Base-by-base conservation (phyloP, 139 green algal species). In the Asterochloris sp. region DNA sequence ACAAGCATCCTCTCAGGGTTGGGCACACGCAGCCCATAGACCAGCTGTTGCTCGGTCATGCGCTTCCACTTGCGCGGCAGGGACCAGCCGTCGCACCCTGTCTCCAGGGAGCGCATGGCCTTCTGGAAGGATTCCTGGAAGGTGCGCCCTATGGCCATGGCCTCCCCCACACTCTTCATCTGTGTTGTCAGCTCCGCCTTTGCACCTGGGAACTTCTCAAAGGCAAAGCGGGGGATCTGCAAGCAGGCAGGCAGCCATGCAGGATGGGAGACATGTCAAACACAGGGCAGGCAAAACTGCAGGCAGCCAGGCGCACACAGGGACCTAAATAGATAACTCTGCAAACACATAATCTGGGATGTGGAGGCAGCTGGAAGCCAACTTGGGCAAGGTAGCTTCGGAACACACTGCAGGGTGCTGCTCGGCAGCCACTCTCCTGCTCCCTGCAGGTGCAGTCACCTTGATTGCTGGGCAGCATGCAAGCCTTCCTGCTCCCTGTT, bases 121-220 rank as follows among this genome's bases (percentile, higher is more conserved):
- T 99, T 99, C 85, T 99, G 95, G 91, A 99, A 95, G 4, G 90
- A 96, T 91, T 99, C 96, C 87, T 97, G 91, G 85, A 96, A 99
- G 69, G 97, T 99, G 87, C 97, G 92, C 12, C 97, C 97, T 19
- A 99, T 98, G 69, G 97, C 96, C 97, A 99, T 99, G 69, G 95
- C 94, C 92, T 99, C 97, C 62, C 97, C 97, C 66, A 99, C 97
- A 27, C 82, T 93, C 92, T 98, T 97, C 95, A 97, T 97, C 88
- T 95, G 92, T 12, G 96, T 99, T 60, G 93, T 97, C 76, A 99
- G 93, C 84, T 94, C 90, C 0, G 94, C 84, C 87, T 94, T 92
- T 78, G 91, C 91, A 47, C 96, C 96, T 0, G 96, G 94, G 91
- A 99, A 99, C 92, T 99, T 99, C 90, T 99, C 97, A 85, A 99